Evolutionary conservation across 1,139 yeast species (phyloP), one percentile per base, ranked within the genome.

Genomic region (Diutina pseudorugosa): DNA sequence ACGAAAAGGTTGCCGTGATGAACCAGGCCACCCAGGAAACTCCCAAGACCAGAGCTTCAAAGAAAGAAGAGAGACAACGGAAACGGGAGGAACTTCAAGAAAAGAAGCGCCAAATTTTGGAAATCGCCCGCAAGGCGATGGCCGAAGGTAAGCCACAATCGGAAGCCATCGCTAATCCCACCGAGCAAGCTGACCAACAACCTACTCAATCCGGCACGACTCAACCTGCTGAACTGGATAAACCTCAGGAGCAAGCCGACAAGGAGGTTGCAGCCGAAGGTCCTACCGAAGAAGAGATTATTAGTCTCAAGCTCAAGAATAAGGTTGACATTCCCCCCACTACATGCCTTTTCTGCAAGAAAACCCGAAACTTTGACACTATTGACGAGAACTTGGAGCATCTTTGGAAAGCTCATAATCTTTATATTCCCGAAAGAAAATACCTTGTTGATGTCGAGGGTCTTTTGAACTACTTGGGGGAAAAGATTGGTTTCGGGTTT

Each of bases 401-500:
- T 52, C 84, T 93, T 94, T 82, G 79, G 61, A 76, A 74, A 56
- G 71, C 69, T 44, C 96, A 85, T 66, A 97, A 98, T 1, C 73
- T 93, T 51, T 93, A 85, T 58, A 75, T 93, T 18, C 98, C 98
- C 0, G 98, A 93, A 65, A 72, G 75, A 55, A 76, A 77, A 27
- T 93, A 79, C 62, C 72, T 93, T 53, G 72, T 71, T 0, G 88
- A 93, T 64, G 69, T 80, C 53, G 75, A 72, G 47, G 98, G 98
- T 0, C 72, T 93, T 52, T 66, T 94, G 45, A 69, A 72, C 7
- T 89, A 88, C 61, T 69, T 94, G 55, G 89, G 86, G 25, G 95
- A 90, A 59, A 85, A 86, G 62, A 80, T 93, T 56, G 89, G 95
- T 12, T 76, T 85, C 51, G 97, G 97, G 48, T 80, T 86, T 60